Evolutionary conservation across 2,329 filamentous ascomycete species (phyloP).

Genomic region (Sporothrix mexicana): DNA sequence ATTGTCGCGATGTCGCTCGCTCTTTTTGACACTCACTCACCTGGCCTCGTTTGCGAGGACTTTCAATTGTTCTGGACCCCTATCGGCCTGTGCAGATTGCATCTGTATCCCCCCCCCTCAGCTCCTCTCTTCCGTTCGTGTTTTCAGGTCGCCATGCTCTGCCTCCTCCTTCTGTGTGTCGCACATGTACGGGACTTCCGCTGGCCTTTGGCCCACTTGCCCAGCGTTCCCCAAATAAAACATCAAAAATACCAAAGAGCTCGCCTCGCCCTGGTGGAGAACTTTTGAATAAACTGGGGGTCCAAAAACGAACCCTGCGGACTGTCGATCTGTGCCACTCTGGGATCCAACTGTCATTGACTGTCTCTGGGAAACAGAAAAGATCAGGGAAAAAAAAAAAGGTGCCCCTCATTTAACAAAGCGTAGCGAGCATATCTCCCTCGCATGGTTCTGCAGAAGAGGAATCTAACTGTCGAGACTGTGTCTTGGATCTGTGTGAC

Average conservation of each 20-base stretch:
- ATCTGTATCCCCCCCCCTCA: not conserved
- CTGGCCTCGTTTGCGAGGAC: not conserved
- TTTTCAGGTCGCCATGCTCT: not conserved
- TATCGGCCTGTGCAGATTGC: not conserved
- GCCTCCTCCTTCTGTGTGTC: not conserved
- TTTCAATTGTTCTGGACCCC: not conserved
- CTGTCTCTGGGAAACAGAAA: no score
- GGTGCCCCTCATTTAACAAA: no score
- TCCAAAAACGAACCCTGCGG: conserved; percentile 28
- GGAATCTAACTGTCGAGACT: not conserved
- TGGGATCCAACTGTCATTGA: not conserved
- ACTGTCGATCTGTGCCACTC: conserved; percentile 31
- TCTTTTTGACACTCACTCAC: not conserved
- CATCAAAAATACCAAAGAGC: not conserved
- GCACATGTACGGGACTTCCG: conserved; percentile 4
- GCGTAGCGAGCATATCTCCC: no score
- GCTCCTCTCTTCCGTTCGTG: not conserved
- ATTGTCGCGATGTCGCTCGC: not conserved
- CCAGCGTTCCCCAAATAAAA: conserved; percentile 3
- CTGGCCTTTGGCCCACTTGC: conserved; percentile 7
- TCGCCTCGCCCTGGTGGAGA: conserved; percentile 4
- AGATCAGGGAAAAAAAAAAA: no score
- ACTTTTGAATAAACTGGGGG: not conserved
- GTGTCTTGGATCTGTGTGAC: conserved; percentile 5
- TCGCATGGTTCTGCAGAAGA: not conserved